Base-by-base conservation (phyloP, 352 stramenopile species). In the Globisporangium radiosum region DNA sequence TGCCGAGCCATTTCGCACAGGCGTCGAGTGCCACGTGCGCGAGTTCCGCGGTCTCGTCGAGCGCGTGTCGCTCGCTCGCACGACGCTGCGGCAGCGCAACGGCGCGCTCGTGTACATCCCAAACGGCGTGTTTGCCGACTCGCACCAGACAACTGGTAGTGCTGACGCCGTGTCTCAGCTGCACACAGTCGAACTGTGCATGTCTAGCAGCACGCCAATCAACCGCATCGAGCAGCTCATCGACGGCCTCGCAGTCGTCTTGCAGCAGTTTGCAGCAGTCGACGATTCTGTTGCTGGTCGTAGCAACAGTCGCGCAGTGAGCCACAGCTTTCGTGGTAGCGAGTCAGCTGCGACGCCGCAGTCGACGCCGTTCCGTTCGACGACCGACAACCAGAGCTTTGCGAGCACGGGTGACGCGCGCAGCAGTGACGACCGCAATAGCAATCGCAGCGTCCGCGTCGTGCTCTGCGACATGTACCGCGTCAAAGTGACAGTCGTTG, bases 61-160 rank as follows among this genome's bases (percentile, higher is more conserved):
- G 47, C 68, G 72, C 44, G 81, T 94, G 19, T 92, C 85, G 44
- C 77, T 94, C 33, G 75, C 81, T 3, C 72, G 78, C 9, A 94
- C 85, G 10, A 87, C 71, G 17, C 76, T 94, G 65, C 80, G 82
- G 13, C 70, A 74, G 47, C 65, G 62, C 3, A 81, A 92, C 59
- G 82, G 82, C 45, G 81, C 80, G 33, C 72, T 75, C 47, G 75
- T 92, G 55, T 90, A 86, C 71, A 68, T 94, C 43, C 85, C 85
- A 9, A 94, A 94, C 52, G 78, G 85, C 17, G 71, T 92, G 17
- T 91, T 94, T 52, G 75, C 82, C 47, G 80, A 88, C 60, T 81
- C 68, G 47, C 67, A 82, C 39, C 85, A 92, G 64, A 87, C 76
- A n/a, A 91, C 72, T 45, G 74, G 73, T 19, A 85, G 69, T 38